Percentiles rank a stretch among this genome's conserved stretches.
Evolutionary conservation across 306 rosid genomes (phyloP).

Genomic region (Dalbergia cochinchinensis): DNA sequence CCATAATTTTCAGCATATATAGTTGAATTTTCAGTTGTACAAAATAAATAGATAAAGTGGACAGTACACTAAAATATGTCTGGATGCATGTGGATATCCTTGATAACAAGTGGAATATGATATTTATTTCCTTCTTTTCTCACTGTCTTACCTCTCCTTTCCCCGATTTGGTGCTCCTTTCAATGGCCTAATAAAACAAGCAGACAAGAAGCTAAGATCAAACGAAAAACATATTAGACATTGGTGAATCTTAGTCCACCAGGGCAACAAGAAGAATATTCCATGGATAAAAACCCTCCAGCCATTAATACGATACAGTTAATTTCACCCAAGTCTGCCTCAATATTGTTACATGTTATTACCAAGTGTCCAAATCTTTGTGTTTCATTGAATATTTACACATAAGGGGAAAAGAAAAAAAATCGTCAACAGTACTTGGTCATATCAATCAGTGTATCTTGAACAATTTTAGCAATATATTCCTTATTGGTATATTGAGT

Average conservation of each 20-base stretch:
- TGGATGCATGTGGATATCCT: background rate
- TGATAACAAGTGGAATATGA: background rate
- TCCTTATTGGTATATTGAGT: constrained; percentile 14
- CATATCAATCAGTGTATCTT: background rate
- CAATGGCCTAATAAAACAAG: background rate
- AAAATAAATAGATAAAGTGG: background rate
- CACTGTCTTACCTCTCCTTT: background rate
- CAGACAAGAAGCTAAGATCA: background rate
- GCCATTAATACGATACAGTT: constrained; percentile 35
- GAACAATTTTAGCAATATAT: background rate
- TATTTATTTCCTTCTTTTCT: background rate
- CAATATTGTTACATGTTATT: constrained; percentile 27
- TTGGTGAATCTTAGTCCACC: constrained; percentile 17
- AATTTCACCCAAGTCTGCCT: constrained; percentile 40
- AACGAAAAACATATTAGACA: background rate
- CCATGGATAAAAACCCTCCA: constrained; percentile 24
- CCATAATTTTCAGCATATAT: no score
- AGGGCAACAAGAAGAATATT: constrained; percentile 43
- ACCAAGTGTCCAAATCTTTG: background rate
- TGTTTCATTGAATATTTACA: constrained; percentile 6
- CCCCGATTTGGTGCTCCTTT: background rate
- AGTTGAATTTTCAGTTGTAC: background rate
- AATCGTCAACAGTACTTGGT: constrained; percentile 34
- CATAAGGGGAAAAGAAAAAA: constrained; percentile 29
- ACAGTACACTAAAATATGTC: background rate